A percentile compares a stretch with the other conserved stretches of the same genome.
phyloP scores from a whole-genome alignment of 2,329 filamentous ascomycete species.

The Exophiala lecanii-corni region DNA sequence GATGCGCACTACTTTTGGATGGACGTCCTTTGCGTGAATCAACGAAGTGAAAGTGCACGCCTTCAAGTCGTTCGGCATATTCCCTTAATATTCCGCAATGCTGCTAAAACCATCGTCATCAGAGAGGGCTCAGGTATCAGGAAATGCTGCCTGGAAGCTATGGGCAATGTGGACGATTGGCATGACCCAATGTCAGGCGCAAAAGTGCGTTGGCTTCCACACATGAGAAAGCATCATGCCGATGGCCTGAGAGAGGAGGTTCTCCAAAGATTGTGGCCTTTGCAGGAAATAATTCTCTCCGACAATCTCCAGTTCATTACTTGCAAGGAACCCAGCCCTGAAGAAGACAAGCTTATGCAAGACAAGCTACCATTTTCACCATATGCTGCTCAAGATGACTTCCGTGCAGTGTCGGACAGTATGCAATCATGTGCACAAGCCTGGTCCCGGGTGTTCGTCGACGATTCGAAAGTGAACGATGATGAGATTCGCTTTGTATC shows the following conservation, averaged over 20 bases:
- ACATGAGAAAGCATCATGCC: not conserved
- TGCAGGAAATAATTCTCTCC: not conserved
- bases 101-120: not conserved
- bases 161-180: not conserved
- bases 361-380: not conserved
- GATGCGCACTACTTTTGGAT: slow-evolving; percentile 7
- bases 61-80: not conserved
- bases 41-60: not conserved
- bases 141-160: not conserved
- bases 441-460: not conserved
- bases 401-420: not conserved
- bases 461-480: not conserved
- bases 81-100: not conserved
- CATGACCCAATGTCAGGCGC: not conserved
- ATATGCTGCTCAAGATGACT: not conserved
- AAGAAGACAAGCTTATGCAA: not conserved
- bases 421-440: not conserved
- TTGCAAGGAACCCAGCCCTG: not conserved
- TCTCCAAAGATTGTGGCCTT: not conserved
- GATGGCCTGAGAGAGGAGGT: not conserved
- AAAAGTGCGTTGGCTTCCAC: not conserved
- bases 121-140: not conserved
- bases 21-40: slow-evolving; percentile 7
- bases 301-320: not conserved
- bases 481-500: not conserved